Conservation (phyloP, 192 early-diverging fungal genomes). For the Cladochytrium replicatum region DNA sequence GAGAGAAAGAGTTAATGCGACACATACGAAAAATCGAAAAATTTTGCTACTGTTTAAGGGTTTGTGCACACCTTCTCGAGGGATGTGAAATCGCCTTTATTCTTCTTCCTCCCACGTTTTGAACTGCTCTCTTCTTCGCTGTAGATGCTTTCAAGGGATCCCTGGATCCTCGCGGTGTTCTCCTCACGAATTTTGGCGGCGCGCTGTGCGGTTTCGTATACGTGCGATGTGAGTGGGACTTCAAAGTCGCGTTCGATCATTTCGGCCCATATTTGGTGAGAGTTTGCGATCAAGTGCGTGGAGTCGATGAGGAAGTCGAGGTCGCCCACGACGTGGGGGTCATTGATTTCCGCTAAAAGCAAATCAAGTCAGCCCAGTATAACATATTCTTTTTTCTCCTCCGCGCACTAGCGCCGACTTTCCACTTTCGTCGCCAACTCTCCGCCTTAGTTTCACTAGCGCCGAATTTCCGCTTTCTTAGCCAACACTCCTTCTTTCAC, state of each 20-base stretch:
- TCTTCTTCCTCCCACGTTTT: slow-evolving; percentile 37
- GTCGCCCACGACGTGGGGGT: slow-evolving; percentile 28
- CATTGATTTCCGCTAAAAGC: slow-evolving; percentile 19
- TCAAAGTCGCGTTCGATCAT: slow-evolving; percentile 37
- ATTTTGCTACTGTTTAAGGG: neutral
- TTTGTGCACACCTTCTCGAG: slow-evolving; percentile 29
- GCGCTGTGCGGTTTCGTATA: slow-evolving; percentile 8
- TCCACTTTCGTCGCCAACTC: neutral
- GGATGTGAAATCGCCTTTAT: slow-evolving; percentile 30
- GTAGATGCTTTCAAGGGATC: slow-evolving; percentile 28
- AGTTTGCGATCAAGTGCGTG: slow-evolving; percentile 39
- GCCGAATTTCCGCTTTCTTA: neutral
- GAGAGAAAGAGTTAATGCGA: neutral
- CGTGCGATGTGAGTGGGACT: slow-evolving; percentile 24
- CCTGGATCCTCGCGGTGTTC: slow-evolving; percentile 32
- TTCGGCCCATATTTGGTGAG: slow-evolving; percentile 38
- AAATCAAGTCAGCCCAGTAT: neutral
- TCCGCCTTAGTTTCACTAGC: neutral
- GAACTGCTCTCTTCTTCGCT: slow-evolving; percentile 35
- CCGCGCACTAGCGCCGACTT: neutral
- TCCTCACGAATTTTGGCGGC: slow-evolving; percentile 14
- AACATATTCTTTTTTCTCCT: neutral
- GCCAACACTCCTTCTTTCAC: neutral
- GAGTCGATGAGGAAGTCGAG: slow-evolving; percentile 46
- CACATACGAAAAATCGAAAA: neutral